Evolutionary conservation across 2,329 filamentous ascomycete genomes (phyloP), one percentile per base, ranked within the genome.

Genomic region (Cladosporium sphaerospermum): DNA sequence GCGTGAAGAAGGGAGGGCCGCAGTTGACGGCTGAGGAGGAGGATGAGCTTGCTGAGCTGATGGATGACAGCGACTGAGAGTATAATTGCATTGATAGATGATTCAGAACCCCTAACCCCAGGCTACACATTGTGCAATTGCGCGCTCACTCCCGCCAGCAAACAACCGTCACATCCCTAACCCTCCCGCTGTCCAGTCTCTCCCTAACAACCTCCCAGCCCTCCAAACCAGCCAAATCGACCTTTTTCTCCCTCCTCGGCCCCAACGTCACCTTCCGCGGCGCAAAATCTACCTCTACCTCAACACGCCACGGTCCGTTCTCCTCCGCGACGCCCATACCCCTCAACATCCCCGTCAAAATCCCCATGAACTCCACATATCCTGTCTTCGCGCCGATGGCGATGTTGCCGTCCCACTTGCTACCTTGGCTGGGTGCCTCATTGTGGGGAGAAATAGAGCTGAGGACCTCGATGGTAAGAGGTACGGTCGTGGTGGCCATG

Each of bases 21-120:
- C 6, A 13, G 28, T 73, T 96, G 70, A 96, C 90, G 4, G 86
- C 82, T 10, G 92, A 97, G 62, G 93, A 99, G 69, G 92, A 97
- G 70, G 85, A 87, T 4, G 93, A 97, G 69, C 75, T 99, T 59
- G 91, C 89, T 11, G 93, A 91, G 59, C 72, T 99, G 67, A 88
- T 99, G 88, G 89, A 85, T 53, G 85, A 89, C 57, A 78, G 81
- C 61, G 84, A 88, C 14, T 53, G 23, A 46, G 5, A 13, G 9
- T 18, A 46, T 13, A 9, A 9, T 11, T 14, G 23, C 23, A 31
- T 11, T 23, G 9, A 36, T 36, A 32, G 43, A 45, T 45, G 42
- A 45, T 45, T 14, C 23, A n/a, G 19, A 19, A 42, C 19, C 14
- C 40, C 16, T 11, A 19, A 19, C 16, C 9, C 40, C 40, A 42